Base-by-base conservation (phyloP, 75 land plant genomes). In the Pinus albicaulis region DNA sequence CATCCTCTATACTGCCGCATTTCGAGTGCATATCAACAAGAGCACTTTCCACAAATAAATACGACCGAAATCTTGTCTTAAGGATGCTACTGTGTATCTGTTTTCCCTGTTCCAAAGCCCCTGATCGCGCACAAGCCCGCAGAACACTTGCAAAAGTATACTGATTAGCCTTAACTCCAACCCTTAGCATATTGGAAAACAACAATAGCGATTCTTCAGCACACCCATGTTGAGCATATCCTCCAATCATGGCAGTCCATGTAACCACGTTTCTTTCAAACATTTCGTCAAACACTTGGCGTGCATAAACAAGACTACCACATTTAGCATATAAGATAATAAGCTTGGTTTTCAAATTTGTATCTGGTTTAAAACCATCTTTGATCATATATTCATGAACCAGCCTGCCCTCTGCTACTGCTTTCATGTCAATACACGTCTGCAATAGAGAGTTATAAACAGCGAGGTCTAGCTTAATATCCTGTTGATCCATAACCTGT, bases 61-160 rank as follows among this genome's bases (percentile, higher is more conserved):
- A 56, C 15, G 44, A 66, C 6, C 78, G 82, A 76, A 87, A 80
- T 13, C 92, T 87, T n/a, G 77, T 70, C 56, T 77, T 90, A 0
- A 78, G 4, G 34, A 87, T 76, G 69, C 72, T 22, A 63, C 57
- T 72, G 60, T 90, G 89, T 11, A 90, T 56, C 6, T 77, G 61
- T 61, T 59, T 56, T 20, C 85, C 89, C 76, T 61, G 61, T 59
- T 59, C 61, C 20, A 59, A 8, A 59, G 7, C 22, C 23, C 61
- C n/a, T 20, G 22, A 59, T 20, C 36, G 56, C 0, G 82, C 57
- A 70, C 91, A 88, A 16, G 89, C 89, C 60, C 70, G 73, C 22
- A 91, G 85, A 57, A 88, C 76, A 72, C 82, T 71, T 1, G 12
- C 53, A 48, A 48, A 48, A 48, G 53, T 48, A 48, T 48, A 48